Evolutionary conservation across 1,284 basidiomycete species (phyloP), one percentile per base, ranked within the genome.

Genomic region (Pyrrhoderma noxium): DNA sequence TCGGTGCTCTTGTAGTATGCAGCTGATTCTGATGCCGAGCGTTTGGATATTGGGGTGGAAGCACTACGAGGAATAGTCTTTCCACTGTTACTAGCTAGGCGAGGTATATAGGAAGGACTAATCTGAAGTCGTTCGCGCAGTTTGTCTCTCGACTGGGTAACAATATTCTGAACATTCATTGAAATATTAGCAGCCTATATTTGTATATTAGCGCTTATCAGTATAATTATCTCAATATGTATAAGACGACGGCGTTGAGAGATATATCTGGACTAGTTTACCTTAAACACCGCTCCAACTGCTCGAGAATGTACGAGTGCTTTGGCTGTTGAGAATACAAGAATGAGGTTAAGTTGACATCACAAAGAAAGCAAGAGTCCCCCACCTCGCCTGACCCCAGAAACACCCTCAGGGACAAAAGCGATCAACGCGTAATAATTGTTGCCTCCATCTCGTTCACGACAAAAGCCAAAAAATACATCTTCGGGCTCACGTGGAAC

Each of bases 331-430:
- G n/a, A 7, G 38, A 18, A 7, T 22, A 7, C n/a, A 22, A 40
- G 27, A 5, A 31, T 5, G 11, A 5, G 11, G 38, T 40, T 40
- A 40, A 14, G n/a, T 40, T 22, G 21, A 18, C n/a, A 40, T 16
- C 38, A 40, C 38, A 27, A 46, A 19, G 19, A 14, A 47, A 35
- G 13, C 16, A 52, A 40, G 31, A 14, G 9, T 3, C 25, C 35
- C 51, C 53, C 56, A 60, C 59, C 59, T 58, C 58, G 45, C 39
- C 50, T 50, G 14, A 60, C 59, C 11, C 58, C 58, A 19, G 56
- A 55, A 7, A 59, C 53, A 22, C 52, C 51, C 31, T 59, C 56
- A 9, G 59, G 59, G 40, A 60, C 55, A 42, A 55, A 57, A 23
- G 49, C 49, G 19, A 60, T 43, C 41, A 57, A 36, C 44, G 57